A percentile compares a stretch with the other conserved stretches of the same genome.
phyloP scores from a whole-genome alignment of 2,329 filamentous ascomycete genomes.

The Beauveria pseudobassiana region DNA sequence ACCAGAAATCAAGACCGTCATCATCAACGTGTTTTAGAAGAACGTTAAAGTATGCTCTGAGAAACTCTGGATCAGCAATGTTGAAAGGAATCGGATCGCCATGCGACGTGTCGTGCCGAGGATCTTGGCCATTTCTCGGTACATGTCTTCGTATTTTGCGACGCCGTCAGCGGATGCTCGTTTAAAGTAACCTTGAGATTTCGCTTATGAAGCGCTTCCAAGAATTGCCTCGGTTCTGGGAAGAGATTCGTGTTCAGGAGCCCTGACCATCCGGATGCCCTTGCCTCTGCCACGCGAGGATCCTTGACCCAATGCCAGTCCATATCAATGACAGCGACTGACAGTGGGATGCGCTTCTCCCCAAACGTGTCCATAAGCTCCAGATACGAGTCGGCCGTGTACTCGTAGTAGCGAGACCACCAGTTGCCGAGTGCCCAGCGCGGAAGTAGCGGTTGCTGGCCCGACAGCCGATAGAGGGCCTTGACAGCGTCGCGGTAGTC shows the following conservation, averaged over 20 bases:
- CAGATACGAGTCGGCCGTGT: constrained; percentile 47
- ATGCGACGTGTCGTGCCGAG: constrained; percentile 41
- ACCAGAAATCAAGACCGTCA: constrained; percentile 56
- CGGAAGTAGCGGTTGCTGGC: constrained; percentile 46
- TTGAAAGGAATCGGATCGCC: constrained; percentile 50
- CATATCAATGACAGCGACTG: constrained; percentile 57
- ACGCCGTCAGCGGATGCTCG: constrained; percentile 54
- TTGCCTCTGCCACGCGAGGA: constrained; percentile 35
- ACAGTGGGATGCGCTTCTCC: constrained; percentile 44
- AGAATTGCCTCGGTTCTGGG: constrained; percentile 46
- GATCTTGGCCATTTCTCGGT: constrained; percentile 44
- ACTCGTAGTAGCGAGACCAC: constrained; percentile 58
- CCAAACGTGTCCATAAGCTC: constrained; percentile 49
- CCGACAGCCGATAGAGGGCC: constrained; percentile 48
- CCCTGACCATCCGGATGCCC: constrained; percentile 29
- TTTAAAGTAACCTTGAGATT: constrained; percentile 50
- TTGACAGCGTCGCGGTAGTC: constrained; percentile 48
- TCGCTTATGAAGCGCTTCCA: constrained; percentile 41
- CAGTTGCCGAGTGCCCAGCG: constrained; percentile 56
- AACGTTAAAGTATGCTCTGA: constrained; percentile 51
- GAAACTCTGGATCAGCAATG: constrained; percentile 42
- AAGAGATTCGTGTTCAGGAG: constrained; percentile 43
- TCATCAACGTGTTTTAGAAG: constrained; percentile 49
- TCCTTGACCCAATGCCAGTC: constrained; percentile 55
- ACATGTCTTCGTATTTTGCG: constrained; percentile 47